Percentiles rank a stretch among this genome's conserved stretches.
Evolutionary conservation across 1,284 basidiomycete genomes (phyloP).

Genomic region (Cronartium quercuum): DNA sequence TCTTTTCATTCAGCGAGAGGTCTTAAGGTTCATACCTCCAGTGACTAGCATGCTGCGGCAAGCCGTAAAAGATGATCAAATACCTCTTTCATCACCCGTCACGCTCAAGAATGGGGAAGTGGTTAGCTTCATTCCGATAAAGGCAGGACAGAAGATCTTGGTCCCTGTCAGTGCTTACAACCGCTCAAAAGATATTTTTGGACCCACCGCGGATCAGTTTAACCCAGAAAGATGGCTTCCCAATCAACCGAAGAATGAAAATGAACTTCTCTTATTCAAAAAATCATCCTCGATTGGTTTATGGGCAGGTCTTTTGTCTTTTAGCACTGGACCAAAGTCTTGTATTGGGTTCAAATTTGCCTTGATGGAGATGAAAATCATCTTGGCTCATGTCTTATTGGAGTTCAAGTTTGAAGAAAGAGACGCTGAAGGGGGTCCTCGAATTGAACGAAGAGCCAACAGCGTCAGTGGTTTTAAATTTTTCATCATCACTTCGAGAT

Average conservation of each 20-base stretch:
- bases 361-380: constrained; percentile 7
- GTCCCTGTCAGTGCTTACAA: not conserved
- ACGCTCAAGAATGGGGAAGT: not conserved
- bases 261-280: not conserved
- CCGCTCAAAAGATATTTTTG: constrained; percentile 3
- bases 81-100: not conserved
- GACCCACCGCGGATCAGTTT: constrained; percentile 2
- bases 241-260: not conserved
- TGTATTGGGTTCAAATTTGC: constrained; percentile 38
- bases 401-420: constrained; percentile 14
- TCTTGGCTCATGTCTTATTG: not conserved
- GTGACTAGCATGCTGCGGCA: not conserved
- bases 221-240: not conserved
- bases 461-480: not conserved
- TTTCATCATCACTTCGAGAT: not conserved
- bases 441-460: not conserved
- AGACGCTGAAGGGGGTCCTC: not conserved
- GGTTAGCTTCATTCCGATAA: not conserved
- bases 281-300: constrained; percentile 50
- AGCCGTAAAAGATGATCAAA: not conserved
- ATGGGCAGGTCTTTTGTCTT: constrained; percentile 59
- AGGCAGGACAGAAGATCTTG: not conserved
- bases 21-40: not conserved
- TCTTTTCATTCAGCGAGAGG: not conserved
- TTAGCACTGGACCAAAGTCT: constrained; percentile 52